These are phyloP conservation scores for Carex cristatella DNA, from an alignment of 176 grass and related monocot species.

Conservation along the genomic window DNA sequence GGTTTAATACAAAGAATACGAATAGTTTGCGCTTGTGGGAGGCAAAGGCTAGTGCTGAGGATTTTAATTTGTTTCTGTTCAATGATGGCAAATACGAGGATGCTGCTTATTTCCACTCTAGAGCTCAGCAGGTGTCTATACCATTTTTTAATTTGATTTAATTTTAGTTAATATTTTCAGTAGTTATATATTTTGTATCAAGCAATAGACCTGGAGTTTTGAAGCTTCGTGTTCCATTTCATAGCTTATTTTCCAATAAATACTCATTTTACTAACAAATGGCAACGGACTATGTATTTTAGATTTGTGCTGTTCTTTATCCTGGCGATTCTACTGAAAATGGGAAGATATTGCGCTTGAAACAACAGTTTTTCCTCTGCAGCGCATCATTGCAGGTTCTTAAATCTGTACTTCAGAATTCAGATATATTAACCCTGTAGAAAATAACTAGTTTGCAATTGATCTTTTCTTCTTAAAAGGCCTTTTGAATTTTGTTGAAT, in stretches of 20 bases:
- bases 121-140: slow-evolving; percentile 70
- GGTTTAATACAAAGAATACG: slow-evolving; percentile 94
- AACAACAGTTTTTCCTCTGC: slow-evolving; percentile 98
- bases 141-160: not conserved
- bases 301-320: slow-evolving; percentile 96
- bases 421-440: not conserved
- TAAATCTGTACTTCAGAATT: slow-evolving; percentile 16
- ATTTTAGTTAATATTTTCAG: not conserved
- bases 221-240: not conserved
- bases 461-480: not conserved
- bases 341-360: slow-evolving; percentile 86
- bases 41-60: slow-evolving; percentile 66
- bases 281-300: not conserved
- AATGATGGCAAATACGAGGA: slow-evolving; percentile 88
- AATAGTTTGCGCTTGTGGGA: slow-evolving; percentile 98
- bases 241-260: not conserved
- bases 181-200: slow-evolving; percentile 10
- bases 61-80: slow-evolving; percentile 95
- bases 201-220: not conserved
- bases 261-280: not conserved
- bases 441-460: not conserved
- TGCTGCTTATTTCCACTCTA: slow-evolving; percentile 80
- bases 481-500: not conserved
- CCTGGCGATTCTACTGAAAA: slow-evolving; percentile 92
- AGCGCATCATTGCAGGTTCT: slow-evolving; percentile 96